Conservation (phyloP, 495 filamentous ascomycete species). For the Tuber microsphaerosporum region DNA sequence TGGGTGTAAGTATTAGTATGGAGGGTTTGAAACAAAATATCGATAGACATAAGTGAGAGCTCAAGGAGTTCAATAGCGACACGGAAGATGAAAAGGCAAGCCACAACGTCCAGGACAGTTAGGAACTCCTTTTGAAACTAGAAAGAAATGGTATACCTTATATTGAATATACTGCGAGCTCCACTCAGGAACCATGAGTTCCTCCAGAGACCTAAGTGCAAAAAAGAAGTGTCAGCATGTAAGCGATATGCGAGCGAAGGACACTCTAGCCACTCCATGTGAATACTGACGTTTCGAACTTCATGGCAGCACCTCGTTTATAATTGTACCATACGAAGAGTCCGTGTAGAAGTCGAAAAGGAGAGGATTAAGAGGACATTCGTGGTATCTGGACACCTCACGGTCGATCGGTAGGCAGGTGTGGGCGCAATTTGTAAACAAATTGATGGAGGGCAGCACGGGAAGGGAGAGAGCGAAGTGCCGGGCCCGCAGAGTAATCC, state of each 20-base stretch:
- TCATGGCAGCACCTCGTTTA: slow-evolving; percentile 16
- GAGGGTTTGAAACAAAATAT: slow-evolving; percentile 4
- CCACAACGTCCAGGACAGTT: not conserved
- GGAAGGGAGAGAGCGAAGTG: not conserved
- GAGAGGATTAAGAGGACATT: not conserved
- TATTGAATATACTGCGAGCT: slow-evolving; percentile 41
- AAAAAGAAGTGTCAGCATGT: slow-evolving; percentile 10
- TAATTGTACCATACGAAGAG: not conserved
- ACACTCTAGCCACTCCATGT: not conserved
- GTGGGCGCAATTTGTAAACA: not conserved
- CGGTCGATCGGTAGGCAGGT: not conserved
- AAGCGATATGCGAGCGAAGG: slow-evolving; percentile 8
- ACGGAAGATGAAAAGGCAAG: not conserved
- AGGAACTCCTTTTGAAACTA: not conserved
- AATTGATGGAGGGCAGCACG: not conserved
- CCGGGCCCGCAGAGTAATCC: not conserved
- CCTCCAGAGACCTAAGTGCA: slow-evolving; percentile 37
- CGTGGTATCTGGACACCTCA: not conserved
- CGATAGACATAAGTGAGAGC: no score
- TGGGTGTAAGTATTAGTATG: not conserved
- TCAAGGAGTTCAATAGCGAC: not conserved
- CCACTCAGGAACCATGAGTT: slow-evolving; percentile 42
- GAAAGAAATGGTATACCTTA: slow-evolving; percentile 27
- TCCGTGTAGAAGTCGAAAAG: not conserved
- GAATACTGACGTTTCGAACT: slow-evolving; percentile 39